phyloP scores from a whole-genome alignment of 164 flowering plant species.

The Piper betle region DNA sequence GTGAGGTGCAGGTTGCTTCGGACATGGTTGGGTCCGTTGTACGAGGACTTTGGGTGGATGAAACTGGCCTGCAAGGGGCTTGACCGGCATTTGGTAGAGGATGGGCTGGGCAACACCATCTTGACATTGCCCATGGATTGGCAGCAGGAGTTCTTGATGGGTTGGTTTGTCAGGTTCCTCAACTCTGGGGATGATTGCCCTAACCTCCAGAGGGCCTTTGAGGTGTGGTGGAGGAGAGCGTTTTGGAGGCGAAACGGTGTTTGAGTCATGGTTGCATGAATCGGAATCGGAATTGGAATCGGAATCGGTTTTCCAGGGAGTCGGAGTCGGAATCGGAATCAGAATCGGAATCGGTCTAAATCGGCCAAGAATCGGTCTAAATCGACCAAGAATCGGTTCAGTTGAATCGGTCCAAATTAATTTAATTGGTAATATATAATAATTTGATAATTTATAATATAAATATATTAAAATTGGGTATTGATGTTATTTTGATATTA shows the following conservation, averaged over 20 bases:
- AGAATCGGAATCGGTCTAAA: too few species aligned
- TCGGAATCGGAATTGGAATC: too few species aligned
- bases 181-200: slow-evolving; percentile 91
- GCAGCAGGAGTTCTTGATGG: slow-evolving; percentile 80
- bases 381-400: too few species aligned
- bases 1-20: slow-evolving; percentile 56
- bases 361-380: too few species aligned
- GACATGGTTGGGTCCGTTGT: slow-evolving; percentile 90
- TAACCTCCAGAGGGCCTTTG: slow-evolving; percentile 83
- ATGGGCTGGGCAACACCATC: slow-evolving; percentile 81
- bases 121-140: slow-evolving; percentile 70
- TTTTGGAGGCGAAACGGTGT: slow-evolving; percentile 60
- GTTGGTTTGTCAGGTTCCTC: slow-evolving; percentile 83
- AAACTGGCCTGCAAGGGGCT: slow-evolving; percentile 80
- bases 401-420: too few species aligned
- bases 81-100: slow-evolving; percentile 75
- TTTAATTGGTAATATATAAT: too few species aligned
- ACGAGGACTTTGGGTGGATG: slow-evolving; percentile 97
- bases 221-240: slow-evolving; percentile 94
- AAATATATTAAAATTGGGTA: too few species aligned
- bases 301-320: too few species aligned
- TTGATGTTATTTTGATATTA: too few species aligned
- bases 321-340: too few species aligned
- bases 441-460: too few species aligned
- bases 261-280: too few species aligned